Conservation (phyloP, 2,329 filamentous ascomycete genomes). For the Venturiaceae sp. region DNA sequence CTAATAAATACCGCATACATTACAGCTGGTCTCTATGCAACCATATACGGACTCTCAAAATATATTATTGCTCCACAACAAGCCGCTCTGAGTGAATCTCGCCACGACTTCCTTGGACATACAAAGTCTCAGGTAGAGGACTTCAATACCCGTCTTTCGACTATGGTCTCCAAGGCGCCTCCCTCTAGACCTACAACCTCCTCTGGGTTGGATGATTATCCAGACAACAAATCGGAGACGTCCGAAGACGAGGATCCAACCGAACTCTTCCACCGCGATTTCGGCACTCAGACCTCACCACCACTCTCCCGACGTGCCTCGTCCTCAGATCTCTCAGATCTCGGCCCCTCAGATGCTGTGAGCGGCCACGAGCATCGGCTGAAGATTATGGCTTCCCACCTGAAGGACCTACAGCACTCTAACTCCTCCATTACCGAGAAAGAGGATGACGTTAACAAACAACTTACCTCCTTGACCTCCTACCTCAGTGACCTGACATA, state of each 20-base stretch:
- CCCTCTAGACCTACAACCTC: slow-evolving; percentile 17
- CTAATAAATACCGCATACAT: slow-evolving; percentile 48
- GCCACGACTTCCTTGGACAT: slow-evolving; percentile 47
- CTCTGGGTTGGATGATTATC: slow-evolving; percentile 20
- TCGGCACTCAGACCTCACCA: slow-evolving; percentile 66
- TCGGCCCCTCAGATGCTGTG: slow-evolving; percentile 15
- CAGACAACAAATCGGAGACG: slow-evolving; percentile 41
- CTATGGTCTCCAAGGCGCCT: slow-evolving; percentile 54
- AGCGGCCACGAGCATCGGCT: slow-evolving; percentile 34
- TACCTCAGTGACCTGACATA: slow-evolving; percentile 46
- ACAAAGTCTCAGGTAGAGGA: slow-evolving; percentile 40
- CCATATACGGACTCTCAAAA: slow-evolving; percentile 60
- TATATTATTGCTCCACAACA: slow-evolving; percentile 57
- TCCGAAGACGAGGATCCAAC: slow-evolving; percentile 53
- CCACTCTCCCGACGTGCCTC: slow-evolving; percentile 32
- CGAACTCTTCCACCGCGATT: slow-evolving; percentile 72
- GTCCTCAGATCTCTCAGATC: slow-evolving; percentile 16
- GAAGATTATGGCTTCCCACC: slow-evolving; percentile 40
- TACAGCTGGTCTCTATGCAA: slow-evolving; percentile 43
- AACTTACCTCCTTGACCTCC: slow-evolving; percentile 46
- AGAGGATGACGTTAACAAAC: slow-evolving; percentile 38
- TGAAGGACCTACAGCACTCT: slow-evolving; percentile 41
- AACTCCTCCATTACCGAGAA: slow-evolving; percentile 40
- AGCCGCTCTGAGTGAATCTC: slow-evolving; percentile 40
- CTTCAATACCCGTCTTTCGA: slow-evolving; percentile 48